Conservation (phyloP, 2,329 filamentous ascomycete genomes). For the Boeremia lycopersici region DNA sequence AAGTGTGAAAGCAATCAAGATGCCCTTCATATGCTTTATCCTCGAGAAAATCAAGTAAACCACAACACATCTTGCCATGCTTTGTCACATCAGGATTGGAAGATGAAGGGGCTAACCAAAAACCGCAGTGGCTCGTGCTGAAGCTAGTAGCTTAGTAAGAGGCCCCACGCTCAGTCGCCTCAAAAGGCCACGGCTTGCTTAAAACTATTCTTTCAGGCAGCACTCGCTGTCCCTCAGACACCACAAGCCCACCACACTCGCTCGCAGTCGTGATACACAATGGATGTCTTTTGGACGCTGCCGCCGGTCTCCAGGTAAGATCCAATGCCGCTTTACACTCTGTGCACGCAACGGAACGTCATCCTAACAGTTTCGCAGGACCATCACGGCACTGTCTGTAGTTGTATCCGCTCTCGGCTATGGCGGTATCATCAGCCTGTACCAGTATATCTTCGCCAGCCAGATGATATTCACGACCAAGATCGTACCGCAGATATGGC, state of each 20-base stretch:
- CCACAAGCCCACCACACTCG: conserved; percentile 24
- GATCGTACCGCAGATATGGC: conserved; percentile 64
- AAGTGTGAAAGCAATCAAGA: too few relatives aligned
- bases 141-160: conserved; percentile 15
- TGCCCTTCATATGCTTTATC: too few relatives aligned
- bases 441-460: conserved; percentile 62
- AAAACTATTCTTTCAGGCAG: conserved; percentile 38
- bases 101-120: too few relatives aligned
- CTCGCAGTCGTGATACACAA: conserved; percentile 38
- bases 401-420: conserved; percentile 66
- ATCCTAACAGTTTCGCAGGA: conserved; percentile 64
- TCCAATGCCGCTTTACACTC: neutral
- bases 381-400: conserved; percentile 69
- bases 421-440: conserved; percentile 59
- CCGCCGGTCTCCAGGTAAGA: conserved; percentile 70
- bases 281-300: conserved; percentile 69
- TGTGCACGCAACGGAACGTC: conserved; percentile 5
- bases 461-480: conserved; percentile 60
- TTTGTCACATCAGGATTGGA: neutral
- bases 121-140: neutral
- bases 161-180: conserved; percentile 17
- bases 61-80: neutral
- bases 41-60: neutral
- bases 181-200: conserved; percentile 30
- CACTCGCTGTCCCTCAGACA: conserved; percentile 41